Base-by-base conservation (phyloP, 106 monocot species). In the Apostasia shenzhenica region DNA sequence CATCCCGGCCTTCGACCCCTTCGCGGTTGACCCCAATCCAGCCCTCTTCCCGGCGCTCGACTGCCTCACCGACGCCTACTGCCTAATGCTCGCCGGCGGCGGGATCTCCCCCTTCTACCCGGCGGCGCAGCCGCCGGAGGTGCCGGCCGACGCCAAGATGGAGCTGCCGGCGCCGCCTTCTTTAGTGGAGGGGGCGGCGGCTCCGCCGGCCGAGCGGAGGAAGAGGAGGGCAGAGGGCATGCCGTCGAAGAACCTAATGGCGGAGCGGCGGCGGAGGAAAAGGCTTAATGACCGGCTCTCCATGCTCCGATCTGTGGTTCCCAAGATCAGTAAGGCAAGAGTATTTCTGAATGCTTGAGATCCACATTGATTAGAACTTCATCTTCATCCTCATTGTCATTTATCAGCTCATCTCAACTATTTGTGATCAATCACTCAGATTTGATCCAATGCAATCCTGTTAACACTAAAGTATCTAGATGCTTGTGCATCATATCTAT, bases 231-330 rank as follows among this genome's bases (percentile, higher is more conserved):
- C 57, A 2, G 95, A 89, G 37, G 95, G 92, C 2, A 75, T 81
- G 79, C 97, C 92, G 8, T 99, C 97, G 11, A 99, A 99, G 83
- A 99, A 99, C 55, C 77, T 99, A 14, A 99, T 99, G 97, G 97
- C 97, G 14, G 97, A 99, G 87, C 57, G 97, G 56, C 70, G 97
- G 50, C 55, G 97, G 48, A 77, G 97, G 69, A 99, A 99, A 74
- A 71, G 97, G 55, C 89, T 99, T 62, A 99, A 99, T 61, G 97
- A 99, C 57, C 80, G 97, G 40, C 92, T 99, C 51, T 87, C 97
- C 26, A 92, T 99, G 89, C 92, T 99, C 50, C 75, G 97, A 38
- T 99, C 97, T 63, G 85, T 99, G 10, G 97, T 99, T 3, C 97
- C 97, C 13, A 99, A 99, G 85, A 99, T 99, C 57, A 92, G 89